Evolutionary conservation across 225 moss, liverwort and hornwort species (phyloP).

Genomic region (Pseudoscleropodium purum): DNA sequence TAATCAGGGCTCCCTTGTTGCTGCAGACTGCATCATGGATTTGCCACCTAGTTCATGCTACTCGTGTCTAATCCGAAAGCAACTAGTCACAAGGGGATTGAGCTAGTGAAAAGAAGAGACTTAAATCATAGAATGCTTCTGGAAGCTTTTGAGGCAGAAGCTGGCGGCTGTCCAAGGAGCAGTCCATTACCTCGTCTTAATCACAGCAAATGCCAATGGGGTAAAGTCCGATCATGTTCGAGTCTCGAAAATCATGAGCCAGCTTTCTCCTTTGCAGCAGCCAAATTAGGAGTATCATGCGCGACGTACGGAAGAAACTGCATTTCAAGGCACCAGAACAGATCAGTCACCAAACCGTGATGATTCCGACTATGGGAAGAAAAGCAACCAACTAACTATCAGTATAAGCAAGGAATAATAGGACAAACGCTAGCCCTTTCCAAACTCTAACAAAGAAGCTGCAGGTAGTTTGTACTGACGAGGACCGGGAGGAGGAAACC

Average conservation of each 20-base stretch:
- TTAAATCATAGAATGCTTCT: background rate
- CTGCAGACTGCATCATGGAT: background rate
- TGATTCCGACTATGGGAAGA: background rate
- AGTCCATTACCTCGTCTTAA: background rate
- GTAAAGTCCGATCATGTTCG: background rate
- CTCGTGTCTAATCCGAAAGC: background rate
- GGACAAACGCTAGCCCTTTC: background rate
- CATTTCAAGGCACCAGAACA: background rate
- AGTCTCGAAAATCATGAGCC: background rate
- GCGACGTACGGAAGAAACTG: constrained; percentile 42
- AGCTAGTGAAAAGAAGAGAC: background rate
- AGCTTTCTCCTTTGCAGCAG: constrained; percentile 8
- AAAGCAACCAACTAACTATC: background rate
- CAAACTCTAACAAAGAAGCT: background rate
- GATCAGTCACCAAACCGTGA: background rate
- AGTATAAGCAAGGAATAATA: background rate
- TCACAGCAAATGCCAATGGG: background rate
- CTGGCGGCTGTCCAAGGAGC: background rate
- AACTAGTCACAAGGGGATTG: background rate
- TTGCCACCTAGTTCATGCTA: background rate
- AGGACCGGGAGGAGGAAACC: background rate
- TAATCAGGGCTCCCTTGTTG: background rate
- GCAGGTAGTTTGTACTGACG: background rate
- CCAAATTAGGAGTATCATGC: constrained; percentile 20
- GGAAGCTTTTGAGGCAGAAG: background rate